Conservation (phyloP, 192 early-diverging fungal species). For the Umbelopsis sp. region DNA sequence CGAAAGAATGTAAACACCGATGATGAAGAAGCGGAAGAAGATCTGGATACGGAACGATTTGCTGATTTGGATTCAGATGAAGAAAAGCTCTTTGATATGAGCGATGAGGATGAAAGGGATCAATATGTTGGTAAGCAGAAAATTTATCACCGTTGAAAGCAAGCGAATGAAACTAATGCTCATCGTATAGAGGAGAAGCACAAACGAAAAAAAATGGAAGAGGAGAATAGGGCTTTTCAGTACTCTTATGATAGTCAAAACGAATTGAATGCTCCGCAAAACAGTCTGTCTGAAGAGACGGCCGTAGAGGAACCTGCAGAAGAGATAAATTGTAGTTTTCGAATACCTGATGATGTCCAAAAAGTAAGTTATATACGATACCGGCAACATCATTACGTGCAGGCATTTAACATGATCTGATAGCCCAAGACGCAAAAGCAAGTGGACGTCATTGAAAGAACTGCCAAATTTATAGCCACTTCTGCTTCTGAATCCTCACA, state of each 20-base stretch:
- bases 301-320: conserved; percentile 20
- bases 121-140: conserved; percentile 46
- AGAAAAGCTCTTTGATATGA: conserved; percentile 53
- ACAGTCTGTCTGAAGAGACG: conserved; percentile 5
- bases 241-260: conserved; percentile 33
- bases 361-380: conserved; percentile 34
- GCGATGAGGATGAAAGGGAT: conserved; percentile 55
- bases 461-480: conserved; percentile 68
- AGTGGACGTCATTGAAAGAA: conserved; percentile 70
- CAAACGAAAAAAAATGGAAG: conserved; percentile 33
- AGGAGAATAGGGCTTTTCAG: conserved; percentile 25
- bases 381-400: neutral
- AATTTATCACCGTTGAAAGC: neutral
- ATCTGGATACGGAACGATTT: conserved; percentile 59
- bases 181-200: conserved; percentile 28
- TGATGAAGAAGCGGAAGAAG: conserved; percentile 33
- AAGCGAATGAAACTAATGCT: neutral
- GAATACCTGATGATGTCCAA: conserved; percentile 51
- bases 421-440: conserved; percentile 60
- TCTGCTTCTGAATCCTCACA: conserved; percentile 49
- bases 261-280: neutral
- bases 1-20: conserved; percentile 10
- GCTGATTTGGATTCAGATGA: conserved; percentile 64
- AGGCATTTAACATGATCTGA: neutral
- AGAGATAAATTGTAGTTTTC: conserved; percentile 43